Percentiles rank a stretch among this genome's conserved stretches.
Evolutionary conservation across 192 early-diverging fungal genomes (phyloP).

Genomic region (Gamsiella multidivaricata): DNA sequence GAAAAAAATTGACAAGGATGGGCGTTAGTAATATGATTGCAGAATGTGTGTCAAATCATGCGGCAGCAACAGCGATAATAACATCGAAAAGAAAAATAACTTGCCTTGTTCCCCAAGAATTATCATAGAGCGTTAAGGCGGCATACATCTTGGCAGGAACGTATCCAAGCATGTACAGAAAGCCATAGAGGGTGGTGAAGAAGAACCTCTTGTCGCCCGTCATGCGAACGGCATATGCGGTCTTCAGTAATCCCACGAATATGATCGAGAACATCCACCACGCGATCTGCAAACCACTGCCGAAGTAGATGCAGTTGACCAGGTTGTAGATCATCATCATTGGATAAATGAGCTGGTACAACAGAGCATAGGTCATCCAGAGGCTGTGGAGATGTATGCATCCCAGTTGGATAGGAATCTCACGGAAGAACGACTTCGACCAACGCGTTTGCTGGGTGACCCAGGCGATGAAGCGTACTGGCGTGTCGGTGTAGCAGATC

Average conservation of each 20-base stretch:
- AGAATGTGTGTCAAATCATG: too few relatives aligned
- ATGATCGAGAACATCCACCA: slow-evolving; percentile 60
- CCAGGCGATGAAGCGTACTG: slow-evolving; percentile 66
- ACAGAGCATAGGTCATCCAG: slow-evolving; percentile 70
- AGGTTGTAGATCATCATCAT: slow-evolving; percentile 69
- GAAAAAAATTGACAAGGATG: too few relatives aligned
- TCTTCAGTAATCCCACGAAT: slow-evolving; percentile 60
- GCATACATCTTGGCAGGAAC: slow-evolving; percentile 71
- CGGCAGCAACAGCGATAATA: too few relatives aligned
- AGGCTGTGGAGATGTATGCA: slow-evolving; percentile 65
- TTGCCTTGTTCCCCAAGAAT: slow-evolving; percentile 67
- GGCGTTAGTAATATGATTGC: too few relatives aligned
- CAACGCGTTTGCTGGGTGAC: slow-evolving; percentile 73
- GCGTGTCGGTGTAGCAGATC: slow-evolving; percentile 71
- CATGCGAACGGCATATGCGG: slow-evolving; percentile 53
- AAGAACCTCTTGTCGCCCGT: slow-evolving; percentile 55
- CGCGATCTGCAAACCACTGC: slow-evolving; percentile 38
- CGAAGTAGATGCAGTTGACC: slow-evolving; percentile 54
- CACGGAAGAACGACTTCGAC: slow-evolving; percentile 73
- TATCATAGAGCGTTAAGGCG: slow-evolving; percentile 65
- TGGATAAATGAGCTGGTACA: slow-evolving; percentile 70
- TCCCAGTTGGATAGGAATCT: slow-evolving; percentile 60
- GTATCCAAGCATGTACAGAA: slow-evolving; percentile 64
- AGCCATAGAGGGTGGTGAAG: slow-evolving; percentile 60
- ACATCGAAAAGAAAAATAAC: not conserved